These are phyloP conservation scores for Erythrobasidium hasegawianum DNA, from an alignment of 1,284 basidiomycete species.

Conservation along the genomic window DNA sequence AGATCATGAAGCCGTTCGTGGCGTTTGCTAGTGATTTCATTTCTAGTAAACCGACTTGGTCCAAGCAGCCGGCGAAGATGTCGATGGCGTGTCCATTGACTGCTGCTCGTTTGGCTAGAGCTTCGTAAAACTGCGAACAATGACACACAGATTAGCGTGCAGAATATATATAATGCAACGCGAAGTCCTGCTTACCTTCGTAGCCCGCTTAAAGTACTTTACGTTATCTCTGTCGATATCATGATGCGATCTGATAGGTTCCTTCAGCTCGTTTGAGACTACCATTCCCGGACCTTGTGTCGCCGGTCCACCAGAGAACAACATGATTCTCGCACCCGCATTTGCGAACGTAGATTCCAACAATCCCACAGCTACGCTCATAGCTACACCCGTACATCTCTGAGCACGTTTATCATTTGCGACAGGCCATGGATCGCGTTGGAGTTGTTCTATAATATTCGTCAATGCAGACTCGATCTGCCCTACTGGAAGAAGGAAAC, in stretches of 20 bases:
- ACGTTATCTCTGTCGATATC: constrained; percentile 97
- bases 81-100: constrained; percentile 94
- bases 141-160: constrained; percentile 3
- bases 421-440: constrained; percentile 95
- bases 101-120: constrained; percentile 86
- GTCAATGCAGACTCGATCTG: constrained; percentile 97
- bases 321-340: constrained; percentile 92
- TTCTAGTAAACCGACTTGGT: constrained; percentile 95
- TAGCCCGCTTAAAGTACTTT: constrained; percentile 95
- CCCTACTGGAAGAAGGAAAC: constrained; percentile 88
- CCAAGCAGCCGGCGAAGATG: constrained; percentile 93
- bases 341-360: constrained; percentile 95
- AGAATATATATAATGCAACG: background rate
- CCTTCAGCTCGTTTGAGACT: constrained; percentile 89
- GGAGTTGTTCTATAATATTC: constrained; percentile 81
- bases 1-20: constrained; percentile 93
- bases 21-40: constrained; percentile 95
- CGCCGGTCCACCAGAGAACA: constrained; percentile 93
- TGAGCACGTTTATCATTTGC: constrained; percentile 92
- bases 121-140: constrained; percentile 78
- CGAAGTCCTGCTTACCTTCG: constrained; percentile 63
- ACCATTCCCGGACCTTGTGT: constrained; percentile 98
- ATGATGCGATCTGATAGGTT: constrained; percentile 97
- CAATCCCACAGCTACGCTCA: constrained; percentile 91
- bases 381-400: constrained; percentile 89